phyloP scores from a whole-genome alignment of 2,329 filamentous ascomycete species.

The Didymella segeticola region DNA sequence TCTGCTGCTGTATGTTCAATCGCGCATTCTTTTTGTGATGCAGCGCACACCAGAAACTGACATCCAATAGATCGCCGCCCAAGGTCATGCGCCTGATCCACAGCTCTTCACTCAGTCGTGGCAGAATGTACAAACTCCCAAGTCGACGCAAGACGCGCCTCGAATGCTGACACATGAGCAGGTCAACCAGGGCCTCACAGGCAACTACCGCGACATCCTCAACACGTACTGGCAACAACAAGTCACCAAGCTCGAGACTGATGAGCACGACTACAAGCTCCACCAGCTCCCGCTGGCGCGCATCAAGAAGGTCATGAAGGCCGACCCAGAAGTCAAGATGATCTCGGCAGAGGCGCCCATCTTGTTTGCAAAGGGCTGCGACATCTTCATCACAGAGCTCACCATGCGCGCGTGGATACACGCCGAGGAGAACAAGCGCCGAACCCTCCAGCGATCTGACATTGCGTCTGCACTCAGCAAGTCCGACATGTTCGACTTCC shows the following conservation, averaged over 20 bases:
- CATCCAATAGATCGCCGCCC: conserved; percentile 74
- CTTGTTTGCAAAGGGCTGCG: conserved; percentile 96
- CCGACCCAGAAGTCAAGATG: conserved; percentile 99
- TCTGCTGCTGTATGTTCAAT: conserved; percentile 67
- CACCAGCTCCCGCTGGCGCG: conserved; percentile 96
- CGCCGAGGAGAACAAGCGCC: conserved; percentile 96
- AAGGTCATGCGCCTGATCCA: conserved; percentile 85
- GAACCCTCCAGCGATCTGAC: conserved; percentile 92
- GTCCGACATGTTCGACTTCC: conserved; percentile 99
- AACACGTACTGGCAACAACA: conserved; percentile 99
- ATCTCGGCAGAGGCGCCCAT: conserved; percentile 98
- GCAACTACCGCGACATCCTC: conserved; percentile 93
- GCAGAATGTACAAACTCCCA: conserved; percentile 74
- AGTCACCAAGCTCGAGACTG: conserved; percentile 91
- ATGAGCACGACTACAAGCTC: conserved; percentile 97
- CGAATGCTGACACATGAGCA: conserved; percentile 50
- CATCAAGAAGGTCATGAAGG: conserved; percentile 99
- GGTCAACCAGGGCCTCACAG: conserved; percentile 94
- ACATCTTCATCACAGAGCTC: conserved; percentile 98
- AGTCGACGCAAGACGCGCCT: neutral
- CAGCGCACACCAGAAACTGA: conserved; percentile 32
- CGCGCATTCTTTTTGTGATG: conserved; percentile 24
- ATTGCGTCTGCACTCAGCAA: conserved; percentile 96
- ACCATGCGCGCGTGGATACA: conserved; percentile 99
- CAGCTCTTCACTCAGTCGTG: conserved; percentile 94